Conservation (phyloP, 345 rosid genomes). For the Iberis pinnata region DNA sequence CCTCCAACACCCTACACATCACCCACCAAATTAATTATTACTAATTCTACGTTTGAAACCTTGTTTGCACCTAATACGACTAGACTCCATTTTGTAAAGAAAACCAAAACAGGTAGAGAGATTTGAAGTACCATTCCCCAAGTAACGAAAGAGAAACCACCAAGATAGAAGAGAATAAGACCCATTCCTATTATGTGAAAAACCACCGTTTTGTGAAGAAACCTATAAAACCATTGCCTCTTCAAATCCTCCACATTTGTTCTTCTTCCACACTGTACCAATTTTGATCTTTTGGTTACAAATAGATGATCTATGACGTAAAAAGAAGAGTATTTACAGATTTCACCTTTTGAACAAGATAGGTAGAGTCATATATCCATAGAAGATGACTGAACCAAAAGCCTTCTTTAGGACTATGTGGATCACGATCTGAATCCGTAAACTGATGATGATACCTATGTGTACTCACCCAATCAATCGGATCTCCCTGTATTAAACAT, state of each 20-base stretch:
- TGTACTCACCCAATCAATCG: conserved; percentile 90
- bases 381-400: conserved; percentile 86
- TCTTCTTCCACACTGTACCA: conserved; percentile 59
- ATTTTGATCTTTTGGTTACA: neutral
- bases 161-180: conserved; percentile 45
- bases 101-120: too few relatives aligned
- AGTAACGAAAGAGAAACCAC: conserved; percentile 67
- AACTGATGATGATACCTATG: conserved; percentile 83
- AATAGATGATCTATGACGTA: neutral
- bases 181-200: conserved; percentile 64
- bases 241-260: conserved; percentile 79
- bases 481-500: conserved; percentile 33
- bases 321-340: neutral
- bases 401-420: conserved; percentile 89
- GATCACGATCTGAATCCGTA: conserved; percentile 80
- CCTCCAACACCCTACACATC: conserved; percentile 55
- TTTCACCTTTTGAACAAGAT: conserved; percentile 44
- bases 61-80: too few relatives aligned
- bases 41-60: neutral
- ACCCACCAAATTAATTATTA: neutral
- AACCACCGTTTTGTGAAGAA: conserved; percentile 48
- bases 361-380: conserved; percentile 66
- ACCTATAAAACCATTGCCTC: conserved; percentile 70
- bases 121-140: conserved; percentile 87
- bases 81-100: too few relatives aligned